phyloP scores from a whole-genome alignment of 106 monocot species.

The Dioscorea zingiberensis region DNA sequence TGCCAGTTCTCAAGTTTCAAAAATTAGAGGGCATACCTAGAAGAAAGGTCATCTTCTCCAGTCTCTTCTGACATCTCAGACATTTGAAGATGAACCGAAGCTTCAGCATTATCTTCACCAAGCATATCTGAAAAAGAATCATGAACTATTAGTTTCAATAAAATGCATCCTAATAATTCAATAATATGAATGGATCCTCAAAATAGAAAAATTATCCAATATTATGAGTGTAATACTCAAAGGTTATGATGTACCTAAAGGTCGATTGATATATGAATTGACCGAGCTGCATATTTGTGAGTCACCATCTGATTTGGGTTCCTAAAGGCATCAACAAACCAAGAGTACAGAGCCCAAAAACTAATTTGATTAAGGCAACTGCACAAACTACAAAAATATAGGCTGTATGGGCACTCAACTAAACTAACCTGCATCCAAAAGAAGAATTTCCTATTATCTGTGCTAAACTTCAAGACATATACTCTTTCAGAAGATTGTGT shows the following conservation, averaged over 20 bases:
- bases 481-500: conserved; percentile 82
- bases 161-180: too few relatives aligned
- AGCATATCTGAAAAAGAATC: conserved; percentile 24
- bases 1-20: too few relatives aligned
- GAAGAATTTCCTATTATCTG: conserved; percentile 82
- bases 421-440: conserved; percentile 95
- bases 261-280: conserved; percentile 66
- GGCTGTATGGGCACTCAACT: background rate
- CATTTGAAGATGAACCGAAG: conserved; percentile 51
- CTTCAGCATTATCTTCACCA: conserved; percentile 77
- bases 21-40: conserved; percentile 44
- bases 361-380: background rate
- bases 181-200: background rate
- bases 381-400: background rate
- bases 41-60: conserved; percentile 75
- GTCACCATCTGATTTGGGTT: conserved; percentile 64
- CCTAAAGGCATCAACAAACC: conserved; percentile 28
- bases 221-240: background rate
- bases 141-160: background rate
- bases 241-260: conserved; percentile 53
- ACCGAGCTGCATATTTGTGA: conserved; percentile 56
- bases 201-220: background rate
- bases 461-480: conserved; percentile 85
- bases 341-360: background rate
- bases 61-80: conserved; percentile 72